A percentile compares a stretch with the other conserved stretches of the same genome.
phyloP scores from a whole-genome alignment of 1,139 yeast genomes.

The Candida neerlandica region DNA sequence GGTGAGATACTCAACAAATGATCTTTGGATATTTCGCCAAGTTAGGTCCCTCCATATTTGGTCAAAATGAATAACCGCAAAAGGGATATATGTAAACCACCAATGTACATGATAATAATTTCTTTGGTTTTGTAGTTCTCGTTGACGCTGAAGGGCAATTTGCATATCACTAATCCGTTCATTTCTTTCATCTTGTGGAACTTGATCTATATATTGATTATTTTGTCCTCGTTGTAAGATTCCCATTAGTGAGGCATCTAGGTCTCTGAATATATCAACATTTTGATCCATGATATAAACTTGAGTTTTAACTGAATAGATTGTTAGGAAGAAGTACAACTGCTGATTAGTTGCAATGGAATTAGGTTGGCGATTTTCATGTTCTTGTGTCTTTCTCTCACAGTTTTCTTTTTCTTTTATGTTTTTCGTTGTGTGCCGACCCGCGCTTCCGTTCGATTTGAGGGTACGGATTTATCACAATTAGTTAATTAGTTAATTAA shows the following conservation, averaged over 20 bases:
- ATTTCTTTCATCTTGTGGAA: slow-evolving; percentile 20
- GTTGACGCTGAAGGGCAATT: not conserved
- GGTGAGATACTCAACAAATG: slow-evolving; percentile 4
- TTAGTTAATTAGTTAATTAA: not conserved
- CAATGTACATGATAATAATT: slow-evolving; percentile 17
- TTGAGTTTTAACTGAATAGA: not conserved
- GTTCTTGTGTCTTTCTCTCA: not conserved
- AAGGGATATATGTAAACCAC: slow-evolving; percentile 25
- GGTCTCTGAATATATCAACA: slow-evolving; percentile 25
- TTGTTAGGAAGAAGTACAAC: no score
- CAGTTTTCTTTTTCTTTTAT: not conserved
- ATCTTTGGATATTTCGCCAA: slow-evolving; percentile 8
- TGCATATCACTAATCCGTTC: slow-evolving; percentile 4
- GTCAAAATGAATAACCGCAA: slow-evolving; percentile 30
- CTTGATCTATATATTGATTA: slow-evolving; percentile 17
- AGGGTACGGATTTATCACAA: no score
- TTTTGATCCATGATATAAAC: slow-evolving; percentile 14
- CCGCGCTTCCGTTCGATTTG: not conserved
- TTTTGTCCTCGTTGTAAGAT: slow-evolving; percentile 24
- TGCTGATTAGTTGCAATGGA: no score
- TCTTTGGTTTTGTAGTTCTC: slow-evolving; percentile 3
- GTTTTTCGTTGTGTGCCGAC: no score
- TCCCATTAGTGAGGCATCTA: slow-evolving; percentile 26
- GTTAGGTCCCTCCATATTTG: slow-evolving; percentile 27
- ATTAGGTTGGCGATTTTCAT: no score